Evolutionary conservation across 805 yeast genomes (phyloP), one percentile per base, ranked within the genome.

Genomic region (Cyberlindnera meyerae): DNA sequence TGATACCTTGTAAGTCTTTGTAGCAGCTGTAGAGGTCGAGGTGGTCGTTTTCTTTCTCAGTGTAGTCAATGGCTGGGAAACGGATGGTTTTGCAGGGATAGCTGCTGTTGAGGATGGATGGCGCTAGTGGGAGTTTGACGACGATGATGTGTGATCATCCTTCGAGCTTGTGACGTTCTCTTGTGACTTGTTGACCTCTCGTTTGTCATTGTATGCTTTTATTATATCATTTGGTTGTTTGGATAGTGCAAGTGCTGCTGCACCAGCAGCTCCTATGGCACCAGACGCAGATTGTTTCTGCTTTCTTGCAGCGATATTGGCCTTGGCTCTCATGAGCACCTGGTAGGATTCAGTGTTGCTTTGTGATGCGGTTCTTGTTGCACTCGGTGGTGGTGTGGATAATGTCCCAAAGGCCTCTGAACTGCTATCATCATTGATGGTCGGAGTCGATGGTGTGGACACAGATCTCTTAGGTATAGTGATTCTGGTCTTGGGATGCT

Each of bases 1-100:
- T 0, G 73, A 71, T 60, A 13, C 66, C 63, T 12, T 32, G n/a
- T 11, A 40, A 11, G 37, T 18, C 21, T 39, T 8, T 20, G 18
- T 18, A 9, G 42, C n/a, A n/a, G n/a, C n/a, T n/a, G n/a, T n/a
- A n/a, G n/a, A n/a, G n/a, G n/a, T n/a, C n/a, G 29, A 18, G 43
- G 40, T 20, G 22, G 22, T 20, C 9, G 22, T 20, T 24, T 39
- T 45, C 36, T 43, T 42, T 40, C 39, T 39, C 31, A 20, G 18
- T 9, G 37, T 32, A 5, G 40, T 24, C 18, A 33, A n/a, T 12
- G 41, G 34, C 11, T 18, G 16, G 11, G 39, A n/a, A 20, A 22
- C 20, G 13, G 30, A 26, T 29, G 21, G 32, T 31, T 31, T 14
- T 24, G 37, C 16, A 18, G 32, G 35, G 16, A 14, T 29, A n/a